Base-by-base conservation (phyloP, 1,284 basidiomycete genomes). In the Malassezia japonica region DNA sequence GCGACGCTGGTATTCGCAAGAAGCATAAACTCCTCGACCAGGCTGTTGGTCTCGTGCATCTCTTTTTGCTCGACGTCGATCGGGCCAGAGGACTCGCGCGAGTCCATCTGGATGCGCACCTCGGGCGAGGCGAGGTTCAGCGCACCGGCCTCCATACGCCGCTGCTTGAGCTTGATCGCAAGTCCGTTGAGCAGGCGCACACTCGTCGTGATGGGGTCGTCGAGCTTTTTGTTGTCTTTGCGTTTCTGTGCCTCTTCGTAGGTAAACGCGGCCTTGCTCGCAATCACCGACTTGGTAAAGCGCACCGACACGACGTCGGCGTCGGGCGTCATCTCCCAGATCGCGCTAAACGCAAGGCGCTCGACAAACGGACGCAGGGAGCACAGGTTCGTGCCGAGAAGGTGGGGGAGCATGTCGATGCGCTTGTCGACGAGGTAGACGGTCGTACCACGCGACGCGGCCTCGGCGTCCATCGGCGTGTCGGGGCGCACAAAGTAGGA, bases 1-100 rank as follows among this genome's bases (percentile, higher is more conserved):
- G 92, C 94, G 0, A 96, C 94, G 57, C 85, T 88, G 61, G 94
- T 86, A 68, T 98, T 98, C 24, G 94, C 94, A 50, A 98, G 81
- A 56, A 99, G 77, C 94, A 99, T 98, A 74, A 98, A 98, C 75
- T 98, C 94, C 72, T 99, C 94, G 1, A 98, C 94, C 9, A 99
- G 77, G 59, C 86, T 90, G 73, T 98, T 98, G 10, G 94, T 98
- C 76, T 98, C 91, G 29, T 81, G 77, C 67, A 87, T 74, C 67
- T 90, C 84, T 74, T 98, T 98, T 73, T 94, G 90, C 75, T 96
- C 91, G 4, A 99, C 91, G 61, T 96, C 92, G 58, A 96, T 87
- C 0, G 94, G 94, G 49, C 90, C 92, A 0, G 87, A 85, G 0
- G 85, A 86, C 73, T 98, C 94, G 3, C 87, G 78, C 56, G 84